phyloP scores from a whole-genome alignment of 305 asterid species.

The Fraxinus greggii region DNA sequence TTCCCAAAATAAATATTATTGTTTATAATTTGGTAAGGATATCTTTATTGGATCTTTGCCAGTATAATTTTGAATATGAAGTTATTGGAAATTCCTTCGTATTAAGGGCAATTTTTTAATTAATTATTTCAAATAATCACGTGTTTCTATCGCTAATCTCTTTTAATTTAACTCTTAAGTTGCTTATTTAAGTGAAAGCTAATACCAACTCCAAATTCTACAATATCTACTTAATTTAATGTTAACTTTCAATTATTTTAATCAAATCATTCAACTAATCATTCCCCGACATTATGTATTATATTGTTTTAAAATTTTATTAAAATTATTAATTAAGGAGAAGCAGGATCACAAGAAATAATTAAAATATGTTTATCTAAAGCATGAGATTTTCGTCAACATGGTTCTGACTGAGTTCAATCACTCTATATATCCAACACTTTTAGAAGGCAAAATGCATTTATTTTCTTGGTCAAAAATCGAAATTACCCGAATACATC shows the following conservation, averaged over 20 bases:
- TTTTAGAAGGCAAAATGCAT: background rate
- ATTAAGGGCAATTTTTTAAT: background rate
- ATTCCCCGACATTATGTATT: conserved; percentile 19
- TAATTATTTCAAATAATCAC: background rate
- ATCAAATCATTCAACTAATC: conserved; percentile 32
- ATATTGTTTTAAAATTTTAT: too few relatives aligned
- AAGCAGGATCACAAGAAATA: background rate
- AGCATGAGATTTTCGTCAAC: background rate
- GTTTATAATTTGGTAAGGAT: background rate
- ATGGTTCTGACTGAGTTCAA: background rate
- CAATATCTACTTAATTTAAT: background rate
- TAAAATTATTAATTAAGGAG: background rate
- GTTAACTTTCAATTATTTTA: background rate
- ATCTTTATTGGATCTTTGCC: background rate
- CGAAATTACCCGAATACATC: too few relatives aligned
- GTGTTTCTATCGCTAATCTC: background rate
- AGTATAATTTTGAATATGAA: background rate
- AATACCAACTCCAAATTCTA: background rate
- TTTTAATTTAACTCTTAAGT: background rate
- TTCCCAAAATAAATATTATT: background rate
- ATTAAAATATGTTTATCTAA: background rate
- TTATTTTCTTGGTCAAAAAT: background rate
- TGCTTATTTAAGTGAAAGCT: background rate
- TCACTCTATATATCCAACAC: background rate
- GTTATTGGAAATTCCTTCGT: background rate